phyloP scores from a whole-genome alignment of 2,329 filamentous ascomycete genomes.

The Ophiosphaerella herpotricha region DNA sequence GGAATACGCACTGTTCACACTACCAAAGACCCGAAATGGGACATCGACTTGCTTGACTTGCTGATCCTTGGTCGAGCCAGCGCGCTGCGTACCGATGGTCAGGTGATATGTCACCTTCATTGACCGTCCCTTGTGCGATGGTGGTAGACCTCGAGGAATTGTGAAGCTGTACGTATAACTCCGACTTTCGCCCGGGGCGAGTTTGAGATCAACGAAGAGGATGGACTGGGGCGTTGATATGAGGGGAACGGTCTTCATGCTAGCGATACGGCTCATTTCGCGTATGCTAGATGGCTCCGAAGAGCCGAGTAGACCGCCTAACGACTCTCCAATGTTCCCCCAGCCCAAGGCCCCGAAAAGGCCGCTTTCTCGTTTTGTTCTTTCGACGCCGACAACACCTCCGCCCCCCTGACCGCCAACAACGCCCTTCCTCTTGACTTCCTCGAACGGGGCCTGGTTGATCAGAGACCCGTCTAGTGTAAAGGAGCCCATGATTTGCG shows the following conservation, averaged over 20 bases:
- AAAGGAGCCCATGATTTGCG: conserved; percentile 90
- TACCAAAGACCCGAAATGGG: conserved; percentile 90
- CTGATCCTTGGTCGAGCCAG: conserved; percentile 75
- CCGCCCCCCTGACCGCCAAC: conserved; percentile 81
- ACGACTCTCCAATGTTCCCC: conserved; percentile 83
- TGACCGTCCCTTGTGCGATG: conserved; percentile 85
- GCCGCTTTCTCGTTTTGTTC: conserved; percentile 73
- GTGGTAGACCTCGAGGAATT: conserved; percentile 85
- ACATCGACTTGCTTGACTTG: conserved; percentile 87
- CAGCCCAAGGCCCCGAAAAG: conserved; percentile 85
- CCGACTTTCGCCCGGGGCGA: conserved; percentile 85
- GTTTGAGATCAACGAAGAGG: conserved; percentile 87
- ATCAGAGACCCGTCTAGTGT: conserved; percentile 89
- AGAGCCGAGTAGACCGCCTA: conserved; percentile 84
- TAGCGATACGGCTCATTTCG: conserved; percentile 88
- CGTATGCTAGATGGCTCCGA: conserved; percentile 91
- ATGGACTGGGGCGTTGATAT: conserved; percentile 96
- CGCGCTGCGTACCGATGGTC: conserved; percentile 87
- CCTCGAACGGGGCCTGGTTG: conserved; percentile 87
- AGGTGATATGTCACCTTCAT: conserved; percentile 94
- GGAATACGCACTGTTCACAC: conserved; percentile 70
- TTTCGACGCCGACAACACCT: conserved; percentile 81
- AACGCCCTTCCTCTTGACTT: conserved; percentile 92
- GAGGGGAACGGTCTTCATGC: conserved; percentile 83
- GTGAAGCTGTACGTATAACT: conserved; percentile 86